Evolutionary conservation across 306 rosid genomes (phyloP), one percentile per base, ranked within the genome.

Genomic region (Glycine tomentella): DNA sequence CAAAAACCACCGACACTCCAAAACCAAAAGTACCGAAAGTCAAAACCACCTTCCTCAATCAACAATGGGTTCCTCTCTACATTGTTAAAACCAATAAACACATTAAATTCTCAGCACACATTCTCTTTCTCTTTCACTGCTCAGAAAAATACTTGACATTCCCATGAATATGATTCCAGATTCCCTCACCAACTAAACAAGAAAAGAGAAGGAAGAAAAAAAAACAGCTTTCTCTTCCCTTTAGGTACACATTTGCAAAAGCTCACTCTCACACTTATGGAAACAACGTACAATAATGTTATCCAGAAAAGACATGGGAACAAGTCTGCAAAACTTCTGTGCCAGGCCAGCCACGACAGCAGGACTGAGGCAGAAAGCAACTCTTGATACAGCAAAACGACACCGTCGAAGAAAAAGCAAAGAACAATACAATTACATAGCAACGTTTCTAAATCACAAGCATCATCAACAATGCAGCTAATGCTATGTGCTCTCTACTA

Each of bases 321-420:
- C 68, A 72, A 64, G 57, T 50, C 87, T 86, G 89, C 70, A 67
- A 38, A 80, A 71, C 51, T 40, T 6, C 31, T 25, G 31, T 25
- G 31, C 31, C 31, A 25, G 31, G 31, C 31, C 31, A 25, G 31
- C 31, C 31, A 25, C 31, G 31, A 25, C 31, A 25, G 44, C 42
- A 59, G 72, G 61, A 73, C 84, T 82, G 87, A 79, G 61, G 25
- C 44, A 33, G 87, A 86, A 82, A 86, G 88, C 87, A 86, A 86
- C 88, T 33, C 15, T 14, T 73, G 87, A 76, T 79, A 70, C 20
- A 25, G 52, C 71, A 81, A 84, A 89, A 81, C 86, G 79, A 88
- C 57, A 63, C 45, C 48, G 7, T 46, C 50, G 15, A 31, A 74
- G 57, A 10, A 51, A 14, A 68, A 71, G 66, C 57, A 31, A 16